Evolutionary conservation across 2,329 filamentous ascomycete species (phyloP).

Genomic region (Elsinoe perseae): DNA sequence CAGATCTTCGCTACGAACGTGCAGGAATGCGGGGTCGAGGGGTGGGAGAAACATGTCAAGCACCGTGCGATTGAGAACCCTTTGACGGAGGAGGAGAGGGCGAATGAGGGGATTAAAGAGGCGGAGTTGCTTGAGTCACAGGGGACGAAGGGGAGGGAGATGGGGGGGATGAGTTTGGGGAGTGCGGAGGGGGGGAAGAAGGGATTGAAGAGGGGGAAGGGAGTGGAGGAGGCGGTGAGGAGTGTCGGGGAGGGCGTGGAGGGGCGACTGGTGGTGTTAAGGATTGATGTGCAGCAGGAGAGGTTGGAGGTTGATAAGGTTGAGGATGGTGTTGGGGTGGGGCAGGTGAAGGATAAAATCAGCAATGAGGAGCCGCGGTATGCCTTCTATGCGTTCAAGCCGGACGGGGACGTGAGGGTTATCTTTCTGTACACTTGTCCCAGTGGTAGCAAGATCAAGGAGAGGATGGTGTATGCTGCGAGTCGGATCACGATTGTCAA

Average conservation of each 20-base stretch:
- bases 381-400: slow-evolving; percentile 66
- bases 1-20: slow-evolving; percentile 64
- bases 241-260: slow-evolving; percentile 48
- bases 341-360: slow-evolving; percentile 53
- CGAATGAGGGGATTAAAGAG: slow-evolving; percentile 62
- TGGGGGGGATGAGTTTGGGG: slow-evolving; percentile 49
- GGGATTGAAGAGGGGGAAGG: slow-evolving; percentile 44
- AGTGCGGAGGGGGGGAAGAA: slow-evolving; percentile 53
- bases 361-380: slow-evolving; percentile 64
- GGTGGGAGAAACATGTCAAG: slow-evolving; percentile 65
- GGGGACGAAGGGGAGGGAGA: slow-evolving; percentile 55
- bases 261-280: slow-evolving; percentile 55
- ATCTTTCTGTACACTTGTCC: slow-evolving; percentile 82
- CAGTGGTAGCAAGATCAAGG: slow-evolving; percentile 63
- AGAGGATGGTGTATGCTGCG: slow-evolving; percentile 75
- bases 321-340: slow-evolving; percentile 46
- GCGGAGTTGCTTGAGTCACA: slow-evolving; percentile 67
- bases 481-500: slow-evolving; percentile 52
- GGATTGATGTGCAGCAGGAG: slow-evolving; percentile 65
- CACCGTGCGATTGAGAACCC: slow-evolving; percentile 57
- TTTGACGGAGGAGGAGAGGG: slow-evolving; percentile 69
- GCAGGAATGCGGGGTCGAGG: slow-evolving; percentile 59
- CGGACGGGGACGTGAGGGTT: slow-evolving; percentile 49
- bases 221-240: slow-evolving; percentile 57
- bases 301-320: slow-evolving; percentile 58